Evolutionary conservation across 768 basidiomycete genomes (phyloP).

Genomic region (Artomyces pyxidatus): DNA sequence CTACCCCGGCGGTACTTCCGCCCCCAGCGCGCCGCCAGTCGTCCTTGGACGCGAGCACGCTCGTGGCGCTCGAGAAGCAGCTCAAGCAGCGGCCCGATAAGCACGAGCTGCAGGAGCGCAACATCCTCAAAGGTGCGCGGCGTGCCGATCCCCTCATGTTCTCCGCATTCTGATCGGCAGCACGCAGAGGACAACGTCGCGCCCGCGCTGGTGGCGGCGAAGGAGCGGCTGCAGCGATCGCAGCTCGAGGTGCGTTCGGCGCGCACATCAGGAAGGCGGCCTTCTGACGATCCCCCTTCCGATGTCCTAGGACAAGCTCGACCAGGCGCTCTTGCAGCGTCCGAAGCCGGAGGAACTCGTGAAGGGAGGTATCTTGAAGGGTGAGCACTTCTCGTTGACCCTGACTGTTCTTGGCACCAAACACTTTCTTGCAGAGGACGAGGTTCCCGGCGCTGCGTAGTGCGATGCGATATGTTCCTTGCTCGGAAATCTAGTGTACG

Average conservation of each 20-base stretch:
- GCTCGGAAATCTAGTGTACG: not conserved
- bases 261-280: not conserved
- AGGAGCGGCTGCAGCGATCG: conserved; percentile 49
- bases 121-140: conserved; percentile 56
- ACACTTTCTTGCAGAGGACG: conserved; percentile 2
- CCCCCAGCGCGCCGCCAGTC: conserved; percentile 20
- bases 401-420: not conserved
- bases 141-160: not conserved
- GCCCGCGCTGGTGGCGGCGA: conserved; percentile 51
- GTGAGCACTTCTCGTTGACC: conserved; percentile 21
- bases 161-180: not conserved
- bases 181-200: conserved; percentile 54
- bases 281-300: not conserved
- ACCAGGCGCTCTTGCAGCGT: conserved; percentile 47
- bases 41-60: conserved; percentile 27
- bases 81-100: conserved; percentile 50
- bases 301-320: conserved; percentile 47
- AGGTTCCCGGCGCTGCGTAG: not conserved
- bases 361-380: conserved; percentile 51
- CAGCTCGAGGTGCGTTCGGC: conserved; percentile 46
- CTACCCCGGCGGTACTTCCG: not conserved
- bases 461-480: not conserved
- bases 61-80: conserved; percentile 43
- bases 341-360: conserved; percentile 57
- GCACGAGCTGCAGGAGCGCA: conserved; percentile 54